Conservation (phyloP, 2,329 filamentous ascomycete genomes). For the Ceratocystiopsis sp. region DNA sequence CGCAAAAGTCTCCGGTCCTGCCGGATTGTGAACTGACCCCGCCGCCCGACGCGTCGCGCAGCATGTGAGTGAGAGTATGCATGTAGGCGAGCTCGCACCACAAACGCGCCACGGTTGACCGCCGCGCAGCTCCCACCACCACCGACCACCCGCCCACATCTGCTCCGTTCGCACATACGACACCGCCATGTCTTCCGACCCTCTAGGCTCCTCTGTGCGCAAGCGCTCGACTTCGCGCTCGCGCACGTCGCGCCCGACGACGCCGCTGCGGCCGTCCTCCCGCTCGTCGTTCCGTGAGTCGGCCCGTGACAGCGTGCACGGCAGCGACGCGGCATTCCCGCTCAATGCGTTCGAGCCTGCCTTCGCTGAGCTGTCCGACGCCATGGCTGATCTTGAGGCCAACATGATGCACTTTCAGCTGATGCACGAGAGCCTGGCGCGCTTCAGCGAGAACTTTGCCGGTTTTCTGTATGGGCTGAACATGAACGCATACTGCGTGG, state of each 20-base stretch:
- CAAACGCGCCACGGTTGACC: neutral
- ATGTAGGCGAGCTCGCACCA: neutral
- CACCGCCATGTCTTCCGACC: slow-evolving; percentile 1
- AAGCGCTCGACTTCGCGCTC: slow-evolving; percentile 42
- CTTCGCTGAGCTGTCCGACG: slow-evolving; percentile 85
- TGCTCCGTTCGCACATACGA: neutral
- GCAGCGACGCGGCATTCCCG: slow-evolving; percentile 40
- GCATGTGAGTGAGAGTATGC: neutral
- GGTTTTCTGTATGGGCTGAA: slow-evolving; percentile 92
- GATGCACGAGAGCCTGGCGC: slow-evolving; percentile 84
- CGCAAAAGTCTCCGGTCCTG: no score
- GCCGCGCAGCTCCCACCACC: no score
- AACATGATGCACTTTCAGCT: slow-evolving; percentile 96
- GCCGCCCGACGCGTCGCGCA: no score
- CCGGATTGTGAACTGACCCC: no score
- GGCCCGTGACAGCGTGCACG: slow-evolving; percentile 36
- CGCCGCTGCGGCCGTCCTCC: slow-evolving; percentile 77
- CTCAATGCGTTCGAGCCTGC: slow-evolving; percentile 73
- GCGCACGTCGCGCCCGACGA: slow-evolving; percentile 64
- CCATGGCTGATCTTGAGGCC: slow-evolving; percentile 86
- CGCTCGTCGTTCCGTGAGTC: slow-evolving; percentile 76
- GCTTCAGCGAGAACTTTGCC: slow-evolving; percentile 92
- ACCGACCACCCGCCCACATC: no score
- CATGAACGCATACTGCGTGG: slow-evolving; percentile 98
- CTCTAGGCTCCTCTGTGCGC: slow-evolving; percentile 4